Base-by-base conservation (phyloP, 2,329 filamentous ascomycete species). In the Clarireedia homoeocarpa region DNA sequence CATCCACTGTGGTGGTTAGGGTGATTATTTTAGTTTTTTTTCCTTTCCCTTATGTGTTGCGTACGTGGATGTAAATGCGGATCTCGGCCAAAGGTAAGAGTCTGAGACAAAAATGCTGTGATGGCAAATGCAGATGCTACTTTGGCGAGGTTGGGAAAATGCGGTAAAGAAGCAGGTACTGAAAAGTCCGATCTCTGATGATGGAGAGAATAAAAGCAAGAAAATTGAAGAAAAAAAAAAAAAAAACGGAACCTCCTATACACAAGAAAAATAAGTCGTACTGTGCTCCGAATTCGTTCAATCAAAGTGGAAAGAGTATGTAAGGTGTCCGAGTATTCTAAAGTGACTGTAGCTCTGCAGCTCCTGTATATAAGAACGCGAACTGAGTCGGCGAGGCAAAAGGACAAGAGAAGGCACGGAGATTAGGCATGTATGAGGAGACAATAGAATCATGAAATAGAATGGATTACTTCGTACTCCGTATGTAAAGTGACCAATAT, bases 141-240 rank as follows among this genome's bases (percentile, higher is more conserved):
- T 34, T 42, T 42, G 15, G 39, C 20, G 39, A 42, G 39, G 39
- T 20, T 42, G 39, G 39, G 17, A 53, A 53, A 53, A 53, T 38
- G 51, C 51, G 51, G 51, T 53, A 53, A 53, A 46, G 51, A 46
- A 46, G 40, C 27, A 53, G 27, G 27, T 26, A 46, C 42, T 9
- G 24, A 46, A 46, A 23, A 24, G 9, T 46, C 20, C 42, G 20
- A 46, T 23, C n/a, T 42, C n/a, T 17, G 39, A 17, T 17, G 20
- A 7, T 42, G 39, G 15, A 17, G 15, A 42, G 15, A 42, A 42
- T 42, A 17, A 42, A 17, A 42, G 17, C 10, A 20, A 42, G 15
- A 46, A 46, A 23, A 15, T 15, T 42, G 39, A 7, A 42, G 6
- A 5, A 9, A 26, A 45, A 12, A 5, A 9, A 26, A 45, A 12